phyloP scores from a whole-genome alignment of 2,329 filamentous ascomycete species.

The Exserohilum rostratum region DNA sequence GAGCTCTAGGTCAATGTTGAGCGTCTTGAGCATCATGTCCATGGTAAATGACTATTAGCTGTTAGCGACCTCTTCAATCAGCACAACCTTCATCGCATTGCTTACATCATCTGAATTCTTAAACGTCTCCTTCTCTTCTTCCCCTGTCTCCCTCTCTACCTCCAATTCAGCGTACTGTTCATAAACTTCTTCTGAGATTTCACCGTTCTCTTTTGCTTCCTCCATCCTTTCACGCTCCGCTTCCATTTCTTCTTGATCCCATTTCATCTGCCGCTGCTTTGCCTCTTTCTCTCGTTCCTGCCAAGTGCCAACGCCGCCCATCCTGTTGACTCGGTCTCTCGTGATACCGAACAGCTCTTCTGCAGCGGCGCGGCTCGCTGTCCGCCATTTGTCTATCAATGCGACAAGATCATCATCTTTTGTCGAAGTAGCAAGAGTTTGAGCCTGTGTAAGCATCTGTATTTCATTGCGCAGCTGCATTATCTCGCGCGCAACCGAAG shows the following conservation, averaged over 20 bases:
- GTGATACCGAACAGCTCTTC: conserved; percentile 70
- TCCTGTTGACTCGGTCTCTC: conserved; percentile 64
- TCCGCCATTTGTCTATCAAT: conserved; percentile 66
- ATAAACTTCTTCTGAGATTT: conserved; percentile 56
- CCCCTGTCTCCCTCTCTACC: conserved; percentile 48
- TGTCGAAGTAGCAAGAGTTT: conserved; percentile 39
- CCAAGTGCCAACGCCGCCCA: conserved; percentile 68
- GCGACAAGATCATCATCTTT: conserved; percentile 62
- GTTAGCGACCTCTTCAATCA: conserved; percentile 9
- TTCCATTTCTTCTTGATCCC: conserved; percentile 45
- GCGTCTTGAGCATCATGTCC: conserved; percentile 70
- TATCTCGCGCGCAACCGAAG: conserved; percentile 39
- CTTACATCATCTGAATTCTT: conserved; percentile 48
- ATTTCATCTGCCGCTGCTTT: conserved; percentile 43
- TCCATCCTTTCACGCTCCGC: conserved; percentile 53
- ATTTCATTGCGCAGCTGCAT: conserved; percentile 48
- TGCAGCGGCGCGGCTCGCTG: conserved; percentile 65
- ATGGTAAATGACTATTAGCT: conserved; percentile 65
- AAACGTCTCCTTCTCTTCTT: conserved; percentile 49
- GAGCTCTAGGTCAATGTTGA: conserved; percentile 67
- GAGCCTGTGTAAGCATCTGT: conserved; percentile 51
- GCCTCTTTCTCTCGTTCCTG: conserved; percentile 47
- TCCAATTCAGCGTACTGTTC: conserved; percentile 50
- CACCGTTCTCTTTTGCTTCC: conserved; percentile 45
- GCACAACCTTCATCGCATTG: conserved; percentile 6